Base-by-base conservation (phyloP, 768 basidiomycete genomes). In the Asterophora parasitica region DNA sequence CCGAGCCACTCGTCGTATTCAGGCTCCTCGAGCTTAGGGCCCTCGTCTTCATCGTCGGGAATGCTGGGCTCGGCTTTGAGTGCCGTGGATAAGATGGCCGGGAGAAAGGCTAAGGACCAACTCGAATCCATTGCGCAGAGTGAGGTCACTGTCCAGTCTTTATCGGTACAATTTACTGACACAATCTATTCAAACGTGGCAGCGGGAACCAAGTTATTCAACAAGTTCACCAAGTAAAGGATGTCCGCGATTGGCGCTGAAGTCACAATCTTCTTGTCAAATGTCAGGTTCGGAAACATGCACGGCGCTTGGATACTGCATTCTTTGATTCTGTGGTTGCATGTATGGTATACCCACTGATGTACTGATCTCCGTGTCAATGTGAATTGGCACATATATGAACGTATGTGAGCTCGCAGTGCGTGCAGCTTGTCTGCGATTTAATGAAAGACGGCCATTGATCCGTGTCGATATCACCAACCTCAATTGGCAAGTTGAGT, bases 31-130 rank as follows among this genome's bases (percentile, higher is more conserved):
- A 56, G 55, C 33, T 54, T 65, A 37, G 59, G 62, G 31, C 54
- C 61, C 36, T 55, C 48, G 42, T 63, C 65, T 55, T 62, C 67
- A 15, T 58, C 63, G 44, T 34, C 63, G 20, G 60, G 59, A 42
- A 62, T 75, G 7, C 51, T 74, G 27, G 71, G 65, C 23, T 65
- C 65, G 54, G 81, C 80, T 34, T 55, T 73, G 54, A 71, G 61
- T 50, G 69, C 73, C n/a, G 69, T 85, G 15, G 81, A 82, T 58
- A 76, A 70, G 49, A 62, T 82, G 26, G 78, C 78, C 13, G 81
- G 82, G 3, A 69, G 67, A 54, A 73, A 72, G 46, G 74, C 72
- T 35, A 63, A 76, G 33, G 61, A 63, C 28, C 79, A 77, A 55
- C 50, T 83, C 34, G 79, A 81, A 53, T 69, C 64, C 36, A 63